phyloP scores from a whole-genome alignment of 83 land plant genomes.

The Larix sibirica region DNA sequence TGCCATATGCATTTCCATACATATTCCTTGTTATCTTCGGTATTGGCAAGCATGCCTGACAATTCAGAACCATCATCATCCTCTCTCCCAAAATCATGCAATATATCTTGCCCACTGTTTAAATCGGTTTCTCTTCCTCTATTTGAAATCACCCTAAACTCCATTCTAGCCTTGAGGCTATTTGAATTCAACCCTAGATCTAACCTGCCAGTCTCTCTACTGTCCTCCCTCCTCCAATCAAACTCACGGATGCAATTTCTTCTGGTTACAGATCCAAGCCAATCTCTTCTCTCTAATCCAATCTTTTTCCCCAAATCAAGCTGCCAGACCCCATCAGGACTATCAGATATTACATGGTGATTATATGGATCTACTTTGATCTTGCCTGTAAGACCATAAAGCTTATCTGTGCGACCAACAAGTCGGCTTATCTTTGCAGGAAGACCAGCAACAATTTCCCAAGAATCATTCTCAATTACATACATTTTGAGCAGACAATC shows the following conservation, averaged over 20 bases:
- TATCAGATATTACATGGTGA: slow-evolving; percentile 28
- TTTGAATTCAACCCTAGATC: neutral
- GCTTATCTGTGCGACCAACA: slow-evolving; percentile 12
- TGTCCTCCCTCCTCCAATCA: neutral
- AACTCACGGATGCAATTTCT: neutral
- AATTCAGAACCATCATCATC: neutral
- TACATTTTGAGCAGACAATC: slow-evolving; percentile 30
- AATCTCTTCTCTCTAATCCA: slow-evolving; percentile 1
- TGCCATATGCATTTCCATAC: slow-evolving; percentile 34
- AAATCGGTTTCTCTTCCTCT: neutral
- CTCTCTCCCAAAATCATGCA: neutral
- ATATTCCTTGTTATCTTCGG: neutral
- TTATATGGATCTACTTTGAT: slow-evolving; percentile 32
- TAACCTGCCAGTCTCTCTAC: neutral
- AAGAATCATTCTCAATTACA: slow-evolving; percentile 17
- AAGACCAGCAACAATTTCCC: slow-evolving; percentile 20
- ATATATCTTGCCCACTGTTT: neutral
- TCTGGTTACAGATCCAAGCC: neutral
- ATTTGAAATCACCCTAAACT: neutral
- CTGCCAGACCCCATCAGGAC: slow-evolving; percentile 39
- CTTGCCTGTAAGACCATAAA: slow-evolving; percentile 34
- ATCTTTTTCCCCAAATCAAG: slow-evolving; percentile 18
- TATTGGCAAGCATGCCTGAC: neutral
- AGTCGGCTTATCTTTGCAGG: no score
- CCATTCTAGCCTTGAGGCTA: neutral